Conservation (phyloP, 805 yeast species). For the Ogataea populi-albae region DNA sequence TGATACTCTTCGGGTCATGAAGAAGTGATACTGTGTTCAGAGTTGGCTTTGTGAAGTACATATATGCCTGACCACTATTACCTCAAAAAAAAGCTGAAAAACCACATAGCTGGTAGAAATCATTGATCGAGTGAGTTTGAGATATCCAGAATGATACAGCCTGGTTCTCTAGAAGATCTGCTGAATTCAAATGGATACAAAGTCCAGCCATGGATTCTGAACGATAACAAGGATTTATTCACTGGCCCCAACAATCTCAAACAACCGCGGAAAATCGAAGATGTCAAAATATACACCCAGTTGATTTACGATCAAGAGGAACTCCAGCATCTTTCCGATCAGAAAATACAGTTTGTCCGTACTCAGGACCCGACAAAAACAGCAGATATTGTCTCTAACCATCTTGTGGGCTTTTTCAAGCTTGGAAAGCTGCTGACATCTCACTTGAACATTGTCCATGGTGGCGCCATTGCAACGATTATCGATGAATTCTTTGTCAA, state of each 20-base stretch:
- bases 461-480: conserved; percentile 52
- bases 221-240: conserved; percentile 25
- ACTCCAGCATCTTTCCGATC: conserved; percentile 7
- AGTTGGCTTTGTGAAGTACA: no score
- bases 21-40: no score
- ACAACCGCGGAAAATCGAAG: conserved; percentile 19
- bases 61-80: no score
- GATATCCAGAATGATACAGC: no score
- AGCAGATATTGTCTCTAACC: conserved; percentile 29
- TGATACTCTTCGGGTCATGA: no score
- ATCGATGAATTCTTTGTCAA: conserved; percentile 51
- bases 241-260: conserved; percentile 27
- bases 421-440: conserved; percentile 45
- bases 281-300: conserved; percentile 21
- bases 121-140: no score
- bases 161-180: no score
- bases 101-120: no score
- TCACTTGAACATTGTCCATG: conserved; percentile 50
- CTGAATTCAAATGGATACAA: conserved; percentile 8
- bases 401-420: conserved; percentile 43
- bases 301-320: conserved; percentile 8
- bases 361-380: background rate
- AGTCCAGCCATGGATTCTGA: conserved; percentile 20
- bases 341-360: no score
- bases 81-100: no score